These are phyloP conservation scores for Leccinum broughii DNA, from an alignment of 768 basidiomycete species.

Conservation along the genomic window DNA sequence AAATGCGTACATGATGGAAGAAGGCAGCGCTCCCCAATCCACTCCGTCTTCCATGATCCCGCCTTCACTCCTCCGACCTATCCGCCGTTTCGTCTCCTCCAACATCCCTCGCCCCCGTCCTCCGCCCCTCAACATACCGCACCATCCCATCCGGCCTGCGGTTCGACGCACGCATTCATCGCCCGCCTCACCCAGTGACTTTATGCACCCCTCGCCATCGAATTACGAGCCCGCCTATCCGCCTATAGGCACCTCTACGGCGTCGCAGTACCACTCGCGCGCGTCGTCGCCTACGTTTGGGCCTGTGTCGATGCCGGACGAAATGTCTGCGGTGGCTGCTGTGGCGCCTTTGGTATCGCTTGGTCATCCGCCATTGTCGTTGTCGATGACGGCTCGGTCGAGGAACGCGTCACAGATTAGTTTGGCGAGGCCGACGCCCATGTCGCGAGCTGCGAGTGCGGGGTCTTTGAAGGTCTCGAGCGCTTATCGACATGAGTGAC, in stretches of 20 bases:
- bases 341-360: conserved; percentile 23
- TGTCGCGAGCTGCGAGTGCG: conserved; percentile 37
- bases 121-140: conserved; percentile 19
- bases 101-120: conserved; percentile 23
- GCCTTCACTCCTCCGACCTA: conserved; percentile 28
- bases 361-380: conserved; percentile 38
- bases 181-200: conserved; percentile 15
- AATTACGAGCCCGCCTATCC: conserved; percentile 25
- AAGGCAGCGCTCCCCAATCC: conserved; percentile 30
- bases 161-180: conserved; percentile 26
- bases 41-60: conserved; percentile 22
- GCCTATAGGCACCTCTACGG: conserved; percentile 32
- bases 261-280: conserved; percentile 36
- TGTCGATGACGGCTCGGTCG: conserved; percentile 53
- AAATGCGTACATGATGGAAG: conserved; percentile 48
- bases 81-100: conserved; percentile 29
- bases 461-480: conserved; percentile 16
- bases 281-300: conserved; percentile 32
- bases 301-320: conserved; percentile 2
- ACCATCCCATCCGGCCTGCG: conserved; percentile 10
- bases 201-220: conserved; percentile 6
- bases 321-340: neutral
- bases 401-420: conserved; percentile 68
- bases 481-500: conserved; percentile 15
- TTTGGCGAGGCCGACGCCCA: conserved; percentile 46